Evolutionary conservation across 2,329 filamentous ascomycete species (phyloP).

Genomic region (Penicillium sp.): DNA sequence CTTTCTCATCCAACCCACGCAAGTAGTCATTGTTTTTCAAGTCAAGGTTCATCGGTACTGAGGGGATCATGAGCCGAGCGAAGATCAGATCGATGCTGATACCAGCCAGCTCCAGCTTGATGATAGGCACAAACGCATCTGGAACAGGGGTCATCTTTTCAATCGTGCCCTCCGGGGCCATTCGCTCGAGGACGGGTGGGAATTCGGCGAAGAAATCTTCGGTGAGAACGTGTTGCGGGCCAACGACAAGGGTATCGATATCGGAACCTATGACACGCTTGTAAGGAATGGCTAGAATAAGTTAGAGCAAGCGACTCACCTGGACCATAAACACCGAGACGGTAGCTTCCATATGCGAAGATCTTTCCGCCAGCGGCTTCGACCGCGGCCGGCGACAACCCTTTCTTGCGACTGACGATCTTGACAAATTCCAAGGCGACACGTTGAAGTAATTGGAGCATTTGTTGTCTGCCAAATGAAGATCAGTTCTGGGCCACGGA

Average conservation of each 20-base stretch:
- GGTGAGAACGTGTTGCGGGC: slow-evolving; percentile 81
- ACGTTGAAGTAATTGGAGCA: slow-evolving; percentile 73
- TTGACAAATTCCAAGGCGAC: slow-evolving; percentile 87
- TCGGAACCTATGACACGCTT: slow-evolving; percentile 67
- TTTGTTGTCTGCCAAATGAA: slow-evolving; percentile 57
- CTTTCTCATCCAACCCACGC: slow-evolving; percentile 80
- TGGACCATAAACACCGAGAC: slow-evolving; percentile 88
- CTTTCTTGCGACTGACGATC: slow-evolving; percentile 72
- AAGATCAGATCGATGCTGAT: slow-evolving; percentile 97
- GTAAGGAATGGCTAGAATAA: neutral
- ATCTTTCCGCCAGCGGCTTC: slow-evolving; percentile 87
- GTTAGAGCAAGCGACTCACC: slow-evolving; percentile 41
- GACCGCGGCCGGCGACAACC: slow-evolving; percentile 71
- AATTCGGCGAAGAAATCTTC: slow-evolving; percentile 93
- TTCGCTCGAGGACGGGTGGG: slow-evolving; percentile 72
- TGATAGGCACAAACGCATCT: slow-evolving; percentile 93
- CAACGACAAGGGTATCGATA: slow-evolving; percentile 94
- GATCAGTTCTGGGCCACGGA: neutral
- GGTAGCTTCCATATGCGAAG: slow-evolving; percentile 94
- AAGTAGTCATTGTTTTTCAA: slow-evolving; percentile 82
- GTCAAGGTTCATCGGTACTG: slow-evolving; percentile 71
- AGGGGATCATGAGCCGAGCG: slow-evolving; percentile 69
- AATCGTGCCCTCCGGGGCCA: slow-evolving; percentile 76
- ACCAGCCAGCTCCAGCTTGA: slow-evolving; percentile 87
- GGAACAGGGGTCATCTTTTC: slow-evolving; percentile 81